phyloP scores from a whole-genome alignment of 768 basidiomycete species.

The Epithele typhae region DNA sequence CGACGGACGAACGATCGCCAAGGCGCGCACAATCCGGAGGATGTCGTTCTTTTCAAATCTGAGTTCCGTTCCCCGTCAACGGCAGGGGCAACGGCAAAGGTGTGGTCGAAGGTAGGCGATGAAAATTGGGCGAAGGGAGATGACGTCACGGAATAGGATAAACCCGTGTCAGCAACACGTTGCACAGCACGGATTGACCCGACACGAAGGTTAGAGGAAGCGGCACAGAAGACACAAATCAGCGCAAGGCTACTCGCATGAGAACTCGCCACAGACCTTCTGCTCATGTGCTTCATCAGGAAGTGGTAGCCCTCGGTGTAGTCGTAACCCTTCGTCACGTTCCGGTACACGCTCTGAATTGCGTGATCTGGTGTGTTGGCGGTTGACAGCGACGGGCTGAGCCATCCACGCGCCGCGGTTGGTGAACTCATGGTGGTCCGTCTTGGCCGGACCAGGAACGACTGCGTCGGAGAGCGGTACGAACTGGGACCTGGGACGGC shows the following conservation, averaged over 20 bases:
- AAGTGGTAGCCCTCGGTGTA: conserved; percentile 97
- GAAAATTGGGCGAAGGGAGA: background rate
- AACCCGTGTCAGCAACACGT: no score
- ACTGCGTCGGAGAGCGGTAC: conserved; percentile 3
- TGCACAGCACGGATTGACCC: conserved; percentile 7
- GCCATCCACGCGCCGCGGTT: conserved; percentile 3
- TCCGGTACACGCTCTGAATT: conserved; percentile 50
- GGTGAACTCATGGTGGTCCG: conserved; percentile 14
- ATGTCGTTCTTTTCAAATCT: conserved; percentile 98
- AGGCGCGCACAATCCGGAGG: conserved; percentile 86
- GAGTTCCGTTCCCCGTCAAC: no score
- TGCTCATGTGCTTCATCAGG: conserved; percentile 89
- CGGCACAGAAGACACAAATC: conserved; percentile 14
- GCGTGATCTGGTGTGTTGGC: conserved; percentile 9
- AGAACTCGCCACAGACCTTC: conserved; percentile 52
- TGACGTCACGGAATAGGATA: no score
- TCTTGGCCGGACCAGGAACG: conserved; percentile 10
- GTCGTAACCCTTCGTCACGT: conserved; percentile 75
- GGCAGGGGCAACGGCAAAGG: no score
- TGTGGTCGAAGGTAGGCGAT: no score
- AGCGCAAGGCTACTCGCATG: conserved; percentile 11
- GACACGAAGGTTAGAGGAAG: background rate
- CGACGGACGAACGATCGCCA: conserved; percentile 95
- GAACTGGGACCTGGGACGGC: background rate
- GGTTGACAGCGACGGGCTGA: conserved; percentile 14